These are phyloP conservation scores for Pontederia paniculata DNA, from an alignment of 176 grass and related monocot species.

Conservation along the genomic window DNA sequence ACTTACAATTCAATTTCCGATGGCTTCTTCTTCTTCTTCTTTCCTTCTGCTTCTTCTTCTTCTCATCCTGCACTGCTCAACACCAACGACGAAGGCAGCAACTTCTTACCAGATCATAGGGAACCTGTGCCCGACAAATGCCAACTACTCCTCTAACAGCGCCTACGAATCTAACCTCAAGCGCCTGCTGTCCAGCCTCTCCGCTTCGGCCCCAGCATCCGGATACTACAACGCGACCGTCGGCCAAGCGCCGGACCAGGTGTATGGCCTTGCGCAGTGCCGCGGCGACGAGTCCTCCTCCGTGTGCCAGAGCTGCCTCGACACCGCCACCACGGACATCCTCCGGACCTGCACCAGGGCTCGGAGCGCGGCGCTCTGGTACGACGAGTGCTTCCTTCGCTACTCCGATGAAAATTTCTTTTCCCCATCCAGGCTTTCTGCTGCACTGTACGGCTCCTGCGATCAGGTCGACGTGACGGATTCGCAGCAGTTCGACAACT, in stretches of 20 bases:
- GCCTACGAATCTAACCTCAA: conserved; percentile 11
- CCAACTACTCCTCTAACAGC: not conserved
- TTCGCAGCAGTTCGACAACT: not conserved
- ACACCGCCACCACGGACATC: not conserved
- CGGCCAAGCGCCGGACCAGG: not conserved
- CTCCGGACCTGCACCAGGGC: not conserved
- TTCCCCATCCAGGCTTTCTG: not conserved
- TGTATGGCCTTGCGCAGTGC: conserved; percentile 22
- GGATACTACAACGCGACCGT: conserved; percentile 9
- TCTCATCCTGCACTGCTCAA: too few species aligned
- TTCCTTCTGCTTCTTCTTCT: too few species aligned
- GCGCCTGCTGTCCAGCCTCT: conserved; percentile 6
- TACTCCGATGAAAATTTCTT: conserved; percentile 19
- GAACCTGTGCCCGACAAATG: not conserved
- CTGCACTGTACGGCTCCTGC: not conserved
- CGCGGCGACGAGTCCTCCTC: not conserved
- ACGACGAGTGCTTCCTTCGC: conserved; percentile 9
- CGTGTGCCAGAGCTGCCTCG: conserved; percentile 10
- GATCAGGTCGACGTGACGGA: not conserved
- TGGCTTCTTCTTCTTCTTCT: too few species aligned
- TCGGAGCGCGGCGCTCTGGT: conserved; percentile 5
- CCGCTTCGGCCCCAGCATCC: not conserved
- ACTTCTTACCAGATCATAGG: not conserved
- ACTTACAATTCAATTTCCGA: too few species aligned
- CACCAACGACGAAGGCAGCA: too few species aligned